Conservation (phyloP, 352 stramenopile genomes). For the Pilasporangium apinafurcum region DNA sequence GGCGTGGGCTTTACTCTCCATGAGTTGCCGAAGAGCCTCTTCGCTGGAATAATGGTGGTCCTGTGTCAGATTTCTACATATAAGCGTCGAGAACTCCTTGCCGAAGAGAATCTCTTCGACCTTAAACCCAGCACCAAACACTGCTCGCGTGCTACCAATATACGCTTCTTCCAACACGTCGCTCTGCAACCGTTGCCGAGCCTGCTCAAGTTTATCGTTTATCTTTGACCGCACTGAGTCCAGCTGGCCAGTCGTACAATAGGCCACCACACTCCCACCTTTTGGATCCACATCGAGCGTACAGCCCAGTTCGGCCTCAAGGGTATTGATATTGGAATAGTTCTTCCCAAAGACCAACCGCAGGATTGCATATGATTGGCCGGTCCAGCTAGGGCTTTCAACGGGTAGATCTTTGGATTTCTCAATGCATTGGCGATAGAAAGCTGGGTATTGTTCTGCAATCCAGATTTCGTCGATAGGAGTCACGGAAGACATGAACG, state of each 20-base stretch:
- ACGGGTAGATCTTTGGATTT: slow-evolving; percentile 6
- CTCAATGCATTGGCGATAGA: slow-evolving; percentile 4
- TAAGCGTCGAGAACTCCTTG: slow-evolving; percentile 9
- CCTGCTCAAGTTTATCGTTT: too few relatives aligned
- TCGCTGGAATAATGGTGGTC: too few relatives aligned
- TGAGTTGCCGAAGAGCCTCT: neutral
- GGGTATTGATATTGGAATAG: slow-evolving; percentile 3
- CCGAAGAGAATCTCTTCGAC: slow-evolving; percentile 12
- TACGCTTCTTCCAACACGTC: slow-evolving; percentile 11
- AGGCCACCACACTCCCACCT: too few relatives aligned
- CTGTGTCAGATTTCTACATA: slow-evolving; percentile 4
- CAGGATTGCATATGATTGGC: slow-evolving; percentile 5
- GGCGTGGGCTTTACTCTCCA: neutral
- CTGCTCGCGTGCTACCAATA: slow-evolving; percentile 9
- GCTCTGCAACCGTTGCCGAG: too few relatives aligned
- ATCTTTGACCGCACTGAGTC: too few relatives aligned
- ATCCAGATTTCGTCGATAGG: slow-evolving; percentile 18
- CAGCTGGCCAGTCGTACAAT: too few relatives aligned
- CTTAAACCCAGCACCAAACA: slow-evolving; percentile 10
- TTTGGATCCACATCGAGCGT: slow-evolving; percentile 12
- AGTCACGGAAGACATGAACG: slow-evolving; percentile 5
- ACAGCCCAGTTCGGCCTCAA: slow-evolving; percentile 5
- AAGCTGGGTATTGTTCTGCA: slow-evolving; percentile 9
- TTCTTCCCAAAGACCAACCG: slow-evolving; percentile 14
- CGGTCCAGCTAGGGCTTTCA: neutral